Evolutionary conservation across 2,329 filamentous ascomycete species (phyloP).

Genomic region (Alternaria sp.): DNA sequence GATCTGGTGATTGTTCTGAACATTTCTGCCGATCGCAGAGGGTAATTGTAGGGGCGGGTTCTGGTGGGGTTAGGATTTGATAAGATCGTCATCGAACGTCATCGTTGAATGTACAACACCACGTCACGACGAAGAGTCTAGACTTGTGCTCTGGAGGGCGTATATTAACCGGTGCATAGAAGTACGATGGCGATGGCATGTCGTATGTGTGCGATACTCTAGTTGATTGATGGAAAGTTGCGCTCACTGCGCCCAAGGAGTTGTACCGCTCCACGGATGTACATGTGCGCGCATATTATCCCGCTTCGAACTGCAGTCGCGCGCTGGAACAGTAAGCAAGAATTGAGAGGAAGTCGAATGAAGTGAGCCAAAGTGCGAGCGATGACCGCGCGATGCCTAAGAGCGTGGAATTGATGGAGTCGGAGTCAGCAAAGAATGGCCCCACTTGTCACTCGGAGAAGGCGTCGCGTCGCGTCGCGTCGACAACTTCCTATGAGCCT

Average conservation of each 20-base stretch:
- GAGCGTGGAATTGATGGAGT: neutral
- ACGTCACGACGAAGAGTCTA: conserved; percentile 15
- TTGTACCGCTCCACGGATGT: neutral
- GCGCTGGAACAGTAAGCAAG: neutral
- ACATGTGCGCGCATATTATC: neutral
- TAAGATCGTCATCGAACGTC: conserved; percentile 19
- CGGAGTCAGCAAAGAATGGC: neutral
- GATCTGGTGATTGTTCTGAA: neutral
- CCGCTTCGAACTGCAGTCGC: neutral
- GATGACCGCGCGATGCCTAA: neutral
- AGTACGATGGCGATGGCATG: neutral
- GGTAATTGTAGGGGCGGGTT: conserved; percentile 8
- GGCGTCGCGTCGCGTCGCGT: neutral
- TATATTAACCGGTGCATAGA: neutral
- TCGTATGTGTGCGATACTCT: neutral
- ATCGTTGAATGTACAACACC: conserved; percentile 8
- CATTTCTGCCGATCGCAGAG: conserved; percentile 1
- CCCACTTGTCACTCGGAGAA: neutral
- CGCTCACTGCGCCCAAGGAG: neutral
- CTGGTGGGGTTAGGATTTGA: conserved; percentile 15
- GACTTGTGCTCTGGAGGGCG: neutral
- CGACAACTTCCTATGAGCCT: neutral
- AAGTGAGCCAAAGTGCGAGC: neutral
- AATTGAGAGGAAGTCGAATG: neutral
- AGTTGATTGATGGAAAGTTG: neutral